These are phyloP conservation scores for Apodospora peruviana DNA, from an alignment of 495 filamentous ascomycete genomes.

Conservation along the genomic window DNA sequence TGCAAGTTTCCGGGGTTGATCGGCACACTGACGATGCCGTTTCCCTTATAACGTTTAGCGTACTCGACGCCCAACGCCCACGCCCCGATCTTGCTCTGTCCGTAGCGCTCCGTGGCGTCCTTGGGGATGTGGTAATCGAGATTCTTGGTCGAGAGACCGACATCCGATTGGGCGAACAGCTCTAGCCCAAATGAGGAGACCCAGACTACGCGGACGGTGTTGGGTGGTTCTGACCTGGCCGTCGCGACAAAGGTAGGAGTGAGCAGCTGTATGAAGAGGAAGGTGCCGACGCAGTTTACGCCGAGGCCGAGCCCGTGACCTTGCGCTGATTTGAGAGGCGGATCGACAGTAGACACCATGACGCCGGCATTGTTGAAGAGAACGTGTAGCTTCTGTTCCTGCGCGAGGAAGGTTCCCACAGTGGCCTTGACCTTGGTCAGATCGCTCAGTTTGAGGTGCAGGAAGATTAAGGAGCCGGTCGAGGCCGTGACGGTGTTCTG, in stretches of 20 bases:
- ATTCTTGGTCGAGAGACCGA: conserved; percentile 11
- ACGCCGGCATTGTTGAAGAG: conserved; percentile 40
- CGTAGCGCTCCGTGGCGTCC: conserved; percentile 20
- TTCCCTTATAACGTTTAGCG: conserved; percentile 19
- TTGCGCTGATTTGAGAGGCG: conserved; percentile 22
- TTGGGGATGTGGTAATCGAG: conserved; percentile 5
- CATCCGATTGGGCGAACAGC: conserved; percentile 9
- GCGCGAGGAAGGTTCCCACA: conserved; percentile 22
- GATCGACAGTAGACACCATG: conserved; percentile 9
- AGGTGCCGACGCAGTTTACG: conserved; percentile 35
- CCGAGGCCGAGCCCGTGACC: conserved; percentile 39
- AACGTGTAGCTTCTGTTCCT: conserved; percentile 28
- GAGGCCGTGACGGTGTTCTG: conserved; percentile 8
- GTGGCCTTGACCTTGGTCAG: conserved; percentile 26
- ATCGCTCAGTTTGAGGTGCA: conserved; percentile 31
- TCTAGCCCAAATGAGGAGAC: conserved; percentile 21
- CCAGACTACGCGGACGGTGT: conserved; percentile 41
- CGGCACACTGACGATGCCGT: conserved; percentile 27
- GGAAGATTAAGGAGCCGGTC: conserved; percentile 23
- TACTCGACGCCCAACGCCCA: conserved; percentile 29
- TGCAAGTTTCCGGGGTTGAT: conserved; percentile 28
- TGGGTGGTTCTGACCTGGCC: conserved; percentile 15
- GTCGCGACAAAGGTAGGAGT: conserved; percentile 27
- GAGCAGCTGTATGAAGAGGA: conserved; percentile 39
- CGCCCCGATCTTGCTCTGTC: conserved; percentile 36